Evolutionary conservation across 2,329 filamentous ascomycete species (phyloP).

Genomic region (Talaromyces sp.): DNA sequence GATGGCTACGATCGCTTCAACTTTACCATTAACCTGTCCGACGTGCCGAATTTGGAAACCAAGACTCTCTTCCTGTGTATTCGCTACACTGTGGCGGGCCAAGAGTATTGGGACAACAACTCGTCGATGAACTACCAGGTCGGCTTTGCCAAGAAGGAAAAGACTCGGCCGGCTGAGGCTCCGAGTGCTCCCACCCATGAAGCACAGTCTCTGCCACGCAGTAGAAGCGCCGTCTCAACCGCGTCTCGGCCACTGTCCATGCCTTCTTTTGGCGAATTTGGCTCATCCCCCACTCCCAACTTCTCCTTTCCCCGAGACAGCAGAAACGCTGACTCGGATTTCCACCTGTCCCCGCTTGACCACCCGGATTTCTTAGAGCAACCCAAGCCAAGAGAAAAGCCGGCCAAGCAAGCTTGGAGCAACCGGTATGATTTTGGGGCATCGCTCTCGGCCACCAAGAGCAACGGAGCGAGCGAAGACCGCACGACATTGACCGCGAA

Average conservation of each 20-base stretch:
- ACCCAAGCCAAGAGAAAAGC: conserved; percentile 43
- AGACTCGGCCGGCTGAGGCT: conserved; percentile 48
- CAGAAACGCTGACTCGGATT: conserved; percentile 60
- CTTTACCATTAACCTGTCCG: conserved; percentile 89
- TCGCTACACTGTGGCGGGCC: conserved; percentile 76
- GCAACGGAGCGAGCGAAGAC: conserved; percentile 58
- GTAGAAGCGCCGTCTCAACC: conserved; percentile 54
- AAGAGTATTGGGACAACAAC: conserved; percentile 97
- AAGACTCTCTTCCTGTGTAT: conserved; percentile 93
- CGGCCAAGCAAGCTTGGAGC: conserved; percentile 69
- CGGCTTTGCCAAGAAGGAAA: conserved; percentile 78
- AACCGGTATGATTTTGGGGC: conserved; percentile 94
- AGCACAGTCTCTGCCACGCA: conserved; percentile 59
- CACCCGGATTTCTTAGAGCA: conserved; percentile 61
- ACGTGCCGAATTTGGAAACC: conserved; percentile 82
- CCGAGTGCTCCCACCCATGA: conserved; percentile 44
- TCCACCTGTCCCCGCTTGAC: conserved; percentile 67
- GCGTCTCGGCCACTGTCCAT: conserved; percentile 46
- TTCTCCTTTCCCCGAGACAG: conserved; percentile 55
- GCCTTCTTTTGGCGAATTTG: conserved; percentile 58
- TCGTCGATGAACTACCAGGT: conserved; percentile 81
- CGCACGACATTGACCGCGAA: conserved; percentile 52
- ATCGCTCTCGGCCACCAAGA: conserved; percentile 80
- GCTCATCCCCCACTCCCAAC: conserved; percentile 43
- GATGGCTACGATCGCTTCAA: conserved; percentile 81